Conservation (phyloP, 1,284 basidiomycete species). For the Moesziomyces antarcticus region DNA sequence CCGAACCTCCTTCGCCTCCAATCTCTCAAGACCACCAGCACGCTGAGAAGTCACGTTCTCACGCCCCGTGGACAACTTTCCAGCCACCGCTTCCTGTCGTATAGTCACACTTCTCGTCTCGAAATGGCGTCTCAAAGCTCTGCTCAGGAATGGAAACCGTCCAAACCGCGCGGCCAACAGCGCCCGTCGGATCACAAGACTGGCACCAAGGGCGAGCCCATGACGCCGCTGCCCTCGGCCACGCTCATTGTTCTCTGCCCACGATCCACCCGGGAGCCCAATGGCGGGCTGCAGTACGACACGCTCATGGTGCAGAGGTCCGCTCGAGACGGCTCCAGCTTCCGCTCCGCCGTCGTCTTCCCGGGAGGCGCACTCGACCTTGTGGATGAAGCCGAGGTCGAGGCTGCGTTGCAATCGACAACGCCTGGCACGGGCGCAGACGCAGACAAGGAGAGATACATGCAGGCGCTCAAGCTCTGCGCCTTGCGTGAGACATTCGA, state of each 20-base stretch:
- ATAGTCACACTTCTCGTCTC: constrained; percentile 19
- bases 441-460: constrained; percentile 31
- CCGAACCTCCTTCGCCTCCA: constrained; percentile 8
- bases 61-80: constrained; percentile 3
- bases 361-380: constrained; percentile 60
- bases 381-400: constrained; percentile 45
- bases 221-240: constrained; percentile 60
- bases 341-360: constrained; percentile 62
- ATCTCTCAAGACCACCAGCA: not conserved
- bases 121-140: constrained; percentile 23
- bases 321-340: constrained; percentile 53
- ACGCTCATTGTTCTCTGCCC: constrained; percentile 62
- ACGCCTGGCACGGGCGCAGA: not conserved
- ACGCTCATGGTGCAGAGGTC: constrained; percentile 61
- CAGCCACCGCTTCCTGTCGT: constrained; percentile 4
- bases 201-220: constrained; percentile 54
- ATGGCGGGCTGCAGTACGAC: constrained; percentile 22
- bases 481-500: constrained; percentile 62
- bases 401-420: constrained; percentile 14
- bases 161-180: constrained; percentile 39
- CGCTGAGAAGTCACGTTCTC: constrained; percentile 8
- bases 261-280: constrained; percentile 6
- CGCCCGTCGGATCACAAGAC: constrained; percentile 54
- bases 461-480: constrained; percentile 53
- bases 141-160: constrained; percentile 37